Conservation (phyloP, 805 yeast genomes). For the Kockiozyma suomiensis region DNA sequence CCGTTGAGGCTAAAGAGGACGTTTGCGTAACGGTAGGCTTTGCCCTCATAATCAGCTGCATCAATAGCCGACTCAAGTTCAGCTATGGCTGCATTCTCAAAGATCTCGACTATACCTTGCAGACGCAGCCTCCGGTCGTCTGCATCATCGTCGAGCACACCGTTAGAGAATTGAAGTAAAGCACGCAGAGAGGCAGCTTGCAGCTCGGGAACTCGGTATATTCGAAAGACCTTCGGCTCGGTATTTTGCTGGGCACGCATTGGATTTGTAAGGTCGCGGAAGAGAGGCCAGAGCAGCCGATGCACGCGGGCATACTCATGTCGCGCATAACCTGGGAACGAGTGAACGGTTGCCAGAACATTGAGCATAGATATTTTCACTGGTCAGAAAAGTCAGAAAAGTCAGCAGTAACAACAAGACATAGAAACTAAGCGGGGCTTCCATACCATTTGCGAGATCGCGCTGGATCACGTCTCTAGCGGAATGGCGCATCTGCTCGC, state of each 20-base stretch:
- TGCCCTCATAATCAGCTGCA: conserved; percentile 48
- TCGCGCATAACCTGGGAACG: conserved; percentile 43
- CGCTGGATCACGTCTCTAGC: conserved; percentile 16
- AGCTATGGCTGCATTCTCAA: conserved; percentile 67
- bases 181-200: conserved; percentile 53
- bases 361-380: conserved; percentile 42
- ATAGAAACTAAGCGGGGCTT: background rate
- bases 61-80: conserved; percentile 66
- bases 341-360: conserved; percentile 43
- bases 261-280: conserved; percentile 50
- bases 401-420: background rate
- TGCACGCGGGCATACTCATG: conserved; percentile 48
- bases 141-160: conserved; percentile 41
- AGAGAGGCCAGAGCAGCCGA: conserved; percentile 48
- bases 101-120: conserved; percentile 62
- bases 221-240: conserved; percentile 51
- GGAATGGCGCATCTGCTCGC: conserved; percentile 3
- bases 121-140: conserved; percentile 47
- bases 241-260: conserved; percentile 48
- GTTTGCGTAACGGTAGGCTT: conserved; percentile 42
- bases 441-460: conserved; percentile 16
- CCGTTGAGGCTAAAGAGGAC: conserved; percentile 43
- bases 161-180: conserved; percentile 45
- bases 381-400: background rate
- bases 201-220: conserved; percentile 53